Evolutionary conservation across 192 early-diverging fungal species (phyloP).

Genomic region (Physocladia obscura): DNA sequence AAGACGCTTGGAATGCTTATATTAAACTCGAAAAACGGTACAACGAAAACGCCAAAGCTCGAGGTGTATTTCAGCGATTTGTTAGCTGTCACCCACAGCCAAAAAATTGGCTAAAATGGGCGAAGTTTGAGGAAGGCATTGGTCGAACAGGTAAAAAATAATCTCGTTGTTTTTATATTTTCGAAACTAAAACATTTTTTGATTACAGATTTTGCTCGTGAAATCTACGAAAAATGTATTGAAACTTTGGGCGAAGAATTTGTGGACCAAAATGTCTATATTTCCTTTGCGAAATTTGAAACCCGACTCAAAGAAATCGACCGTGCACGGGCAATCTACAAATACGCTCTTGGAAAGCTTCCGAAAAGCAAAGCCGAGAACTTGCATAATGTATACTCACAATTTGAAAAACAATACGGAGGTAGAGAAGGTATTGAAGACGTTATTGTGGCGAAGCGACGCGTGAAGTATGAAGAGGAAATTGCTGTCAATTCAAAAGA

Average conservation of each 20-base stretch:
- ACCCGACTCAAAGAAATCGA: conserved; percentile 86
- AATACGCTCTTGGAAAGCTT: conserved; percentile 86
- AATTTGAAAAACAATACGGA: conserved; percentile 97
- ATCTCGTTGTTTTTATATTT: too few relatives aligned
- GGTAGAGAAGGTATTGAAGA: conserved; percentile 84
- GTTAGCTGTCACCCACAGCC: conserved; percentile 87
- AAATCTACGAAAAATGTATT: conserved; percentile 86
- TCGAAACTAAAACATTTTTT: too few relatives aligned
- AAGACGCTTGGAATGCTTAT: conserved; percentile 91
- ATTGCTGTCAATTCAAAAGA: conserved; percentile 72
- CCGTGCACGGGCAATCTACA: conserved; percentile 92
- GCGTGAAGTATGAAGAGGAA: conserved; percentile 86
- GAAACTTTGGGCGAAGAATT: conserved; percentile 84
- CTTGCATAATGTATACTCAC: conserved; percentile 89
- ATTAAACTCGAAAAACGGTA: conserved; percentile 90
- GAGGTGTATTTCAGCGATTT: conserved; percentile 80
- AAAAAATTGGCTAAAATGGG: conserved; percentile 95
- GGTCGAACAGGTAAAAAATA: conserved; percentile 60
- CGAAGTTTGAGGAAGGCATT: conserved; percentile 89
- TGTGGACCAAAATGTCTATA: conserved; percentile 91
- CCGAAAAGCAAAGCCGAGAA: conserved; percentile 80
- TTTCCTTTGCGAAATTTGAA: conserved; percentile 97
- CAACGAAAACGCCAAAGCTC: conserved; percentile 76
- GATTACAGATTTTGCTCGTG: conserved; percentile 67
- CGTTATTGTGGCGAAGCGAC: conserved; percentile 84